These are phyloP conservation scores for Purpureocillium takamizusanense DNA, from an alignment of 2,329 filamentous ascomycete genomes.

Conservation along the genomic window DNA sequence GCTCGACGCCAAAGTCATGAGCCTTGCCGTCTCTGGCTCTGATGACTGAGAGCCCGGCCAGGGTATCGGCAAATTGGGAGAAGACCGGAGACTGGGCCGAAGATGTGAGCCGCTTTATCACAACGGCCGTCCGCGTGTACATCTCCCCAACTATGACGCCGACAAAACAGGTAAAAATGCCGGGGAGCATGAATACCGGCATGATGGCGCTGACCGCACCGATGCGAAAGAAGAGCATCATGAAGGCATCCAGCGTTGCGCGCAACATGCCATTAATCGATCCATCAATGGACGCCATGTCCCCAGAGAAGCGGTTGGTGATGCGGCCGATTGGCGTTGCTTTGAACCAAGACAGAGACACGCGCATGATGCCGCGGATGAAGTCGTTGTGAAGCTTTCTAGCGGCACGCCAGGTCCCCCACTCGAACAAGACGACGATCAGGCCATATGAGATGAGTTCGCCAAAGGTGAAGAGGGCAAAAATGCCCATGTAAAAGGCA, in stretches of 20 bases:
- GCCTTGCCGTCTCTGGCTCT: slow-evolving; percentile 40
- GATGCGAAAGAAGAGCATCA: slow-evolving; percentile 35
- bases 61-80: slow-evolving; percentile 44
- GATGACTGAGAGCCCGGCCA: slow-evolving; percentile 41
- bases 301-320: slow-evolving; percentile 46
- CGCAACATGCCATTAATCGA: slow-evolving; percentile 36
- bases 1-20: slow-evolving; percentile 33
- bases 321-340: slow-evolving; percentile 42
- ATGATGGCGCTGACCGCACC: slow-evolving; percentile 40
- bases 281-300: slow-evolving; percentile 47
- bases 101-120: slow-evolving; percentile 35
- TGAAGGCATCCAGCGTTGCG: slow-evolving; percentile 28
- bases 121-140: slow-evolving; percentile 39
- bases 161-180: slow-evolving; percentile 32
- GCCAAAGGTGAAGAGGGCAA: slow-evolving; percentile 33
- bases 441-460: slow-evolving; percentile 33
- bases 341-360: slow-evolving; percentile 49
- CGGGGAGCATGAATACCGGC: slow-evolving; percentile 40
- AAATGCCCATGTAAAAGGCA: slow-evolving; percentile 44
- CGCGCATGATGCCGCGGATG: slow-evolving; percentile 41
- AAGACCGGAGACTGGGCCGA: slow-evolving; percentile 45
- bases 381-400: slow-evolving; percentile 42
- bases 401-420: slow-evolving; percentile 48
- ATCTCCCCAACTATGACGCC: slow-evolving; percentile 38
- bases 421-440: slow-evolving; percentile 39